Conservation (phyloP, 2,329 filamentous ascomycete species). For the Trichoderma hamatum region DNA sequence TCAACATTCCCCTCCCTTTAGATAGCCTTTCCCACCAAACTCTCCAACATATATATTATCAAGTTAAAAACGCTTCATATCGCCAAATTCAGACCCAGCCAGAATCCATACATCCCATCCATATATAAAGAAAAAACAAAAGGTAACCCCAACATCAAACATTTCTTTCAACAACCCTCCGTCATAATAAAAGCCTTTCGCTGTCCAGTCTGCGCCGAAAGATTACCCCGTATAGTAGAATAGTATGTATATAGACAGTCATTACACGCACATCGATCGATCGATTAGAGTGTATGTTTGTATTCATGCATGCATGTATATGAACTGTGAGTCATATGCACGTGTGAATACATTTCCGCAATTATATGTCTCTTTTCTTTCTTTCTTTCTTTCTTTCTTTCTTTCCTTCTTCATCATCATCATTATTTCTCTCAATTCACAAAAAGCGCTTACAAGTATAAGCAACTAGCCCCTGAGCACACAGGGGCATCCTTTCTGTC, state of each 20-base stretch:
- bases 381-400: not conserved
- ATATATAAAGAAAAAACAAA: not conserved
- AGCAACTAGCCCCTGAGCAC: too few species aligned
- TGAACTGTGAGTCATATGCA: not conserved
- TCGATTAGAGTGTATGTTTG: not conserved
- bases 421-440: not conserved
- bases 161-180: not conserved
- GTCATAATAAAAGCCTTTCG: not conserved
- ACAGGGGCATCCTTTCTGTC: too few species aligned
- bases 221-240: constrained; percentile 2
- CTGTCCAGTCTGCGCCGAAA: constrained; percentile 9
- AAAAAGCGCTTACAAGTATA: too few species aligned
- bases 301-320: not conserved
- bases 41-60: not conserved
- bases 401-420: not conserved
- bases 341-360: not conserved
- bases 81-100: not conserved
- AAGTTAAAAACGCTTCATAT: not conserved
- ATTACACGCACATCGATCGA: not conserved
- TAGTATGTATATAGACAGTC: not conserved
- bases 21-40: not conserved
- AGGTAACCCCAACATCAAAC: not conserved
- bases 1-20: not conserved
- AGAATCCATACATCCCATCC: not conserved
- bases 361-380: not conserved